Evolutionary conservation across 1,284 basidiomycete species (phyloP), one percentile per base, ranked within the genome.

Genomic region (Ceratobasidium sp.): DNA sequence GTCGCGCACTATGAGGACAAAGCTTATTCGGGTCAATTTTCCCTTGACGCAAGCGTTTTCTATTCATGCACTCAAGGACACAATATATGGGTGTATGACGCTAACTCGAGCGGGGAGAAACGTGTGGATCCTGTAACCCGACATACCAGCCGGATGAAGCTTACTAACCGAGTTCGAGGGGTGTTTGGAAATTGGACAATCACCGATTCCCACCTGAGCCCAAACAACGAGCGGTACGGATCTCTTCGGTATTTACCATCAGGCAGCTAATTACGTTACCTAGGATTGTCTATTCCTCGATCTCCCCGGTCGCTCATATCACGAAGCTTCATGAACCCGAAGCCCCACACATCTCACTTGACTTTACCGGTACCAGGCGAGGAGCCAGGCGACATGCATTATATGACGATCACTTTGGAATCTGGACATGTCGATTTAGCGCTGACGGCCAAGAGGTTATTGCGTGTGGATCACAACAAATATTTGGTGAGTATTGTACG

Each of bases 381-480:
- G 81, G 26, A 80, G 54, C 37, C 84, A 81, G 53, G 31, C 79
- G 26, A 33, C 15, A 68, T 35, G 81, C 85, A 84, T 33, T 86
- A 86, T 58, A 85, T n/a, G 85, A 87, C 11, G 86, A 88, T 64
- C 82, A 86, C 31, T 92, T 91, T 81, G 91, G 92, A 15, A 95
- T 99, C 75, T 99, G 94, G 92, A 92, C 94, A 79, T 95, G 98
- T 82, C 90, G 95, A 31, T 99, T 99, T 83, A 98, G 95, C 42
- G 95, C 96, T 15, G 97, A 99, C 81, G 96, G 96, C 0, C 94
- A 94, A 76, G 98, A 99, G 84, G 91, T 99, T 39, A 86, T 90
- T 8, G 89, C 89, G 0, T 89, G 89, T 23, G 80, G 81, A 47
- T 79, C 75, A 31, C 75, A 81, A 5, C 81, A 82, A 28, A 90